Evolutionary conservation across 2,329 filamentous ascomycete species (phyloP), one percentile per base, ranked within the genome.

Genomic region (Xylaria sp.): DNA sequence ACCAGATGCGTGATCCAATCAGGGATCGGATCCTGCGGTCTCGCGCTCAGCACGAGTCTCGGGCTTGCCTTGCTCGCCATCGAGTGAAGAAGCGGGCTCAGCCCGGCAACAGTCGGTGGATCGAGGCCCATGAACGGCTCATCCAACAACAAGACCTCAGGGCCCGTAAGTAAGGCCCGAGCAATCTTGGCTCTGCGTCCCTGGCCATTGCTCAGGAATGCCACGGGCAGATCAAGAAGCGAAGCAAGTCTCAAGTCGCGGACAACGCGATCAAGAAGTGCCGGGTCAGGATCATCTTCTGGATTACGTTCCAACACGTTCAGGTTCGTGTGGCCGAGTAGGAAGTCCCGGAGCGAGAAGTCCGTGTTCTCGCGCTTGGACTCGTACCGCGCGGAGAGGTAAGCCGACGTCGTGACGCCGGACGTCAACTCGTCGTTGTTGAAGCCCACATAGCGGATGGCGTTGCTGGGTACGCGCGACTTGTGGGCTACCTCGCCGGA

Each of bases 51-150:
- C 1, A 97, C 78, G 23, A 97, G 77, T 37, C 91, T 81, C 0
- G 92, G 92, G 5, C 79, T 80, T 11, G 83, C 83, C 53, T 80
- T 81, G 60, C 83, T 79, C 0, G 91, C 89, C 58, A 97, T 76
- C 0, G 80, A 79, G 64, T 84, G 77, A 19, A 97, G 77, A 52
- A 97, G 78, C 0, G 81, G 80, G 47, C 89, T 93, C 66, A 97
- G 76, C 1, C 83, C 83, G 10, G 82, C 79, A 10, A 90, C 83
- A 0, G 92, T 95, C 4, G 87, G 87, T 11, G 93, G 94, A 73
- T 97, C 94, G 13, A 99, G 79, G 0, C 94, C 93, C 90, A 97
- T 96, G 70, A 97, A 97, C 1, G 94, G 93, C 68, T 96, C 93
- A 74, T 99, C 94, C 2, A 96, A 79, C 55, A 97, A 79, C 62